A percentile compares a stretch with the other conserved stretches of the same genome.
Evolutionary conservation across 495 filamentous ascomycete genomes (phyloP).

Genomic region (Trichocladium uniseriatum): DNA sequence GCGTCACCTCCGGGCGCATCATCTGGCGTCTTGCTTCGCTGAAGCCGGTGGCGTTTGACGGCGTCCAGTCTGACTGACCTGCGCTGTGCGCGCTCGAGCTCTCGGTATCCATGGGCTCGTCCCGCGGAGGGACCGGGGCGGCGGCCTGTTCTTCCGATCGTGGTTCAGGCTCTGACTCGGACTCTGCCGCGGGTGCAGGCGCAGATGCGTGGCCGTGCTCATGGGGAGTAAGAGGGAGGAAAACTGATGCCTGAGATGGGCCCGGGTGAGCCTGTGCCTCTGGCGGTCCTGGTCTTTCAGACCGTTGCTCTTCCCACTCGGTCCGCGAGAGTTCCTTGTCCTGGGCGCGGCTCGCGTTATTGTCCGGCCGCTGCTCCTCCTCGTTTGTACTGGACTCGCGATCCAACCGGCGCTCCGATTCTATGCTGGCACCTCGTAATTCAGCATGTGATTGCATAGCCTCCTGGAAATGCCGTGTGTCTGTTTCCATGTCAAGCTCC

Average conservation of each 20-base stretch:
- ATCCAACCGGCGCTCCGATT: background rate
- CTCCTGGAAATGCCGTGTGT: conserved; percentile 6
- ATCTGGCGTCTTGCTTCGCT: background rate
- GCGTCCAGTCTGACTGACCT: background rate
- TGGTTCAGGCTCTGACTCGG: background rate
- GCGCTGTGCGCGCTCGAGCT: background rate
- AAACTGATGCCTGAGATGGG: background rate
- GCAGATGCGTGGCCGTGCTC: background rate
- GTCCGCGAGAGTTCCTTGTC: background rate
- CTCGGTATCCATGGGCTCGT: conserved; percentile 17
- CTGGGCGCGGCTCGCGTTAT: no score
- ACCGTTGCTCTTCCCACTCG: background rate
- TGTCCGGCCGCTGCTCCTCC: background rate
- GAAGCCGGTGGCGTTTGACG: background rate
- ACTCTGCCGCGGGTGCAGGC: conserved; percentile 5
- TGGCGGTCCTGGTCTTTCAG: no score
- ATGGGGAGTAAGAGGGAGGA: background rate
- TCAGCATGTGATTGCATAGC: background rate
- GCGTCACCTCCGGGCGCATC: conserved; percentile 19
- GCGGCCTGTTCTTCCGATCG: no score
- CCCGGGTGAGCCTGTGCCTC: background rate
- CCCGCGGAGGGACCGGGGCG: background rate
- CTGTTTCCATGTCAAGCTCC: conserved; percentile 15
- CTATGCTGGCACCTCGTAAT: conserved; percentile 8
- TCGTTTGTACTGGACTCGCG: background rate